A percentile compares a stretch with the other conserved stretches of the same genome.
These are phyloP conservation scores for Gnetum montanum DNA, from an alignment of 75 land plant species.

Conservation along the genomic window DNA sequence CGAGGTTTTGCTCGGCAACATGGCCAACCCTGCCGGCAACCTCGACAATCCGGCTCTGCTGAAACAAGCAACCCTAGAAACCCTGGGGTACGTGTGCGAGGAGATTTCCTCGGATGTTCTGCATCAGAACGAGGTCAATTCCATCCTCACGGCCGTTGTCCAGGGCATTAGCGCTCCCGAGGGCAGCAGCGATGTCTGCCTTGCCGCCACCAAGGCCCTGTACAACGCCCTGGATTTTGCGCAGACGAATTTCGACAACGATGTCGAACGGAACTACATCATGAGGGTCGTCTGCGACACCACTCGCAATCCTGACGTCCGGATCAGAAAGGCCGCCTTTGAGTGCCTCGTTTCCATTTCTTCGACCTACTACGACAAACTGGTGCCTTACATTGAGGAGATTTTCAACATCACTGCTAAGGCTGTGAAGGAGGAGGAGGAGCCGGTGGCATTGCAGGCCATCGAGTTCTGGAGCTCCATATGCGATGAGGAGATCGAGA, in stretches of 20 bases:
- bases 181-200: slow-evolving; percentile 34
- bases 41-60: slow-evolving; percentile 18
- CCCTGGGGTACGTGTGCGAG: slow-evolving; percentile 78
- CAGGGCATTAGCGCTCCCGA: slow-evolving; percentile 52
- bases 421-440: slow-evolving; percentile 51
- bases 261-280: slow-evolving; percentile 61
- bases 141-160: slow-evolving; percentile 76
- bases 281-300: slow-evolving; percentile 74
- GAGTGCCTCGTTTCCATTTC: slow-evolving; percentile 66
- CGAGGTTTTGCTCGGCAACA: slow-evolving; percentile 33
- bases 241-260: slow-evolving; percentile 71
- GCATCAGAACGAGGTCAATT: slow-evolving; percentile 64
- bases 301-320: slow-evolving; percentile 36
- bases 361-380: slow-evolving; percentile 51
- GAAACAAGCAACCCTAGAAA: slow-evolving; percentile 66
- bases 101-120: slow-evolving; percentile 55
- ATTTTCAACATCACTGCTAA: slow-evolving; percentile 47
- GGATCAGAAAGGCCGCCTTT: slow-evolving; percentile 59
- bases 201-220: slow-evolving; percentile 61
- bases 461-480: slow-evolving; percentile 73
- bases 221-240: slow-evolving; percentile 80
- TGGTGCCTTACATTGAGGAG: slow-evolving; percentile 56
- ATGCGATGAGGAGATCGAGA: slow-evolving; percentile 72
- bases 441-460: slow-evolving; percentile 67
- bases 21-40: slow-evolving; percentile 30